Evolutionary conservation across 2,329 filamentous ascomycete genomes (phyloP).

Genomic region (Chrysoporthe puriensis): DNA sequence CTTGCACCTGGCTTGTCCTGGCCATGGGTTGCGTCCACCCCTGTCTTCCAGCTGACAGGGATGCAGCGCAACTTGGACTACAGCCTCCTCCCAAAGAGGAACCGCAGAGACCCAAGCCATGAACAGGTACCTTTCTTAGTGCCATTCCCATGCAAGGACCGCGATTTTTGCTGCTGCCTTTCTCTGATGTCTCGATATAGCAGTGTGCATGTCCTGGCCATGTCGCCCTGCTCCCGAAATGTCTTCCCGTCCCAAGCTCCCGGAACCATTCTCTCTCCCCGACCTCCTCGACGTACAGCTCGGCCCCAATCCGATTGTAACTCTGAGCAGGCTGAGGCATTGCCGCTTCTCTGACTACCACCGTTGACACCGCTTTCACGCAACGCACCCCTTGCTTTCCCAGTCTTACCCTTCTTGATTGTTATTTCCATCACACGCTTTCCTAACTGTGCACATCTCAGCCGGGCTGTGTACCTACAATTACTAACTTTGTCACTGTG

Average conservation of each 20-base stretch:
- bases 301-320: slow-evolving; percentile 36
- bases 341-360: slow-evolving; percentile 29
- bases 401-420: slow-evolving; percentile 34
- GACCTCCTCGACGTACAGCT: slow-evolving; percentile 35
- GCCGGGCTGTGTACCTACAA: slow-evolving; percentile 48
- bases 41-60: slow-evolving; percentile 36
- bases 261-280: slow-evolving; percentile 38
- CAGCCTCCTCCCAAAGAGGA: slow-evolving; percentile 32
- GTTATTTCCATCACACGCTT: slow-evolving; percentile 39
- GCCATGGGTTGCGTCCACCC: slow-evolving; percentile 26
- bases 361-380: slow-evolving; percentile 26
- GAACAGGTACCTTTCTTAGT: slow-evolving; percentile 27
- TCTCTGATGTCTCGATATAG: slow-evolving; percentile 44
- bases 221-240: slow-evolving; percentile 39
- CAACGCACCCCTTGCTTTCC: slow-evolving; percentile 32
- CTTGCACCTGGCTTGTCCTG: slow-evolving; percentile 32
- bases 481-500: slow-evolving; percentile 48
- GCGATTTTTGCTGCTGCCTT: slow-evolving; percentile 31
- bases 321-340: slow-evolving; percentile 44
- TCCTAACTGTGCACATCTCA: slow-evolving; percentile 40
- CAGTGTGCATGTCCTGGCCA: slow-evolving; percentile 44
- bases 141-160: slow-evolving; percentile 24
- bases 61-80: slow-evolving; percentile 31
- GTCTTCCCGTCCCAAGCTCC: slow-evolving; percentile 42
- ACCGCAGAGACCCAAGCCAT: slow-evolving; percentile 18